Evolutionary conservation across 257 asterid genomes (phyloP).

Genomic region (Cinchona pubescens): DNA sequence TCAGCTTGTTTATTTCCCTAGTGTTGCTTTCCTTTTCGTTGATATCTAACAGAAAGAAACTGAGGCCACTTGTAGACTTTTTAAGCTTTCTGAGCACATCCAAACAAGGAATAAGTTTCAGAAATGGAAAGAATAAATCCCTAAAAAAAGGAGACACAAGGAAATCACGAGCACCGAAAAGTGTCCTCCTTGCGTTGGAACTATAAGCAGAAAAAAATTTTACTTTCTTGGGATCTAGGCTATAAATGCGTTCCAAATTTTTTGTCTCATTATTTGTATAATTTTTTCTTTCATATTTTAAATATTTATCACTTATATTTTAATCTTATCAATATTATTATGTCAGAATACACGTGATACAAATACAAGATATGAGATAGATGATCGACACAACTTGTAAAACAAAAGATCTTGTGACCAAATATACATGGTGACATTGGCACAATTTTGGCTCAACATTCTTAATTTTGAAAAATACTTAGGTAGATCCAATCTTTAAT

Average conservation of each 20-base stretch:
- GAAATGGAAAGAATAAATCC: slow-evolving; percentile 24
- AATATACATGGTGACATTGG: not conserved
- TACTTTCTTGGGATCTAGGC: not conserved
- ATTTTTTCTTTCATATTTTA: too few species aligned
- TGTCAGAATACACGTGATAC: too few species aligned
- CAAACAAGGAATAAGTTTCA: slow-evolving; percentile 31
- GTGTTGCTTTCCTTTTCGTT: not conserved
- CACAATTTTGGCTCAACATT: not conserved
- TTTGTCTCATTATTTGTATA: too few species aligned
- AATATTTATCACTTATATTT: too few species aligned
- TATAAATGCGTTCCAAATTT: too few species aligned
- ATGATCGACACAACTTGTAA: too few species aligned
- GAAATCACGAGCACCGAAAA: slow-evolving; percentile 37
- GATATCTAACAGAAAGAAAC: slow-evolving; percentile 9
- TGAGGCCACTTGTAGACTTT: not conserved
- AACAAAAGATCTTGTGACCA: too few species aligned
- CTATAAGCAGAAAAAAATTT: not conserved
- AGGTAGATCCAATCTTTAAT: too few species aligned
- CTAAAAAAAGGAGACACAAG: slow-evolving; percentile 25
- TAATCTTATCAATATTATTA: too few species aligned
- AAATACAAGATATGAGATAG: too few species aligned
- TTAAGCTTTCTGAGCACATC: slow-evolving; percentile 18
- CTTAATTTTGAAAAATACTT: not conserved
- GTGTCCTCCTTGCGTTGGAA: slow-evolving; percentile 3
- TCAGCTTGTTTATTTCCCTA: too few species aligned